Percentiles rank a stretch among this genome's conserved stretches.
Evolutionary conservation across 352 stramenopile genomes (phyloP).

Genomic region (Peronospora belbahrii): DNA sequence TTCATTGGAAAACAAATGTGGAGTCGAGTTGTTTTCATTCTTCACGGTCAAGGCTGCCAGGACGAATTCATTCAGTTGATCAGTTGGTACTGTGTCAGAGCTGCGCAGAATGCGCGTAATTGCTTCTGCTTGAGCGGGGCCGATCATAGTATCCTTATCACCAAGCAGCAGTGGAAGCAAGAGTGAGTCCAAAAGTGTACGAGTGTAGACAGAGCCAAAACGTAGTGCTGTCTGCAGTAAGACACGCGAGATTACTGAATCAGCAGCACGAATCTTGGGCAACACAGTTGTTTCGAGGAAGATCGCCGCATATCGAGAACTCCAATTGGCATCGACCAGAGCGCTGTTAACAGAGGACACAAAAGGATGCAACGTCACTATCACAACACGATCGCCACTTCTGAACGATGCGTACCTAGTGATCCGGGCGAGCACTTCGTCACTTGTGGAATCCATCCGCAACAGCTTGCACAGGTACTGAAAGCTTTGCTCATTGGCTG

Average conservation of each 20-base stretch:
- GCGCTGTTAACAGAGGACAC: constrained; percentile 17
- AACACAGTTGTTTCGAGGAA: constrained; percentile 52
- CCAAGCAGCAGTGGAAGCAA: constrained; percentile 44
- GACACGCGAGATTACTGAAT: constrained; percentile 68
- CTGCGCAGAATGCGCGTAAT: constrained; percentile 54
- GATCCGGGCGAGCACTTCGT: constrained; percentile 56
- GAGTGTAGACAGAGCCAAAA: constrained; percentile 41
- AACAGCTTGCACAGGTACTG: constrained; percentile 35
- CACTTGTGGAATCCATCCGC: constrained; percentile 37
- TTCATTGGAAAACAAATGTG: constrained; percentile 53
- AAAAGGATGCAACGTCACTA: not conserved
- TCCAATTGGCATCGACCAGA: constrained; percentile 61
- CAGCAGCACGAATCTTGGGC: constrained; percentile 43
- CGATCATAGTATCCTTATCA: constrained; percentile 16
- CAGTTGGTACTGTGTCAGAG: constrained; percentile 31
- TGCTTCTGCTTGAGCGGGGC: constrained; percentile 53
- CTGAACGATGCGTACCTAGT: constrained; percentile 25
- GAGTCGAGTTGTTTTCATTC: not conserved
- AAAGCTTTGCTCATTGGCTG: constrained; percentile 49
- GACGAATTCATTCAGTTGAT: constrained; percentile 49
- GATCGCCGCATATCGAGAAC: constrained; percentile 52
- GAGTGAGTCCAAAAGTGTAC: constrained; percentile 40
- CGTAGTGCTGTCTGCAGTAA: constrained; percentile 51
- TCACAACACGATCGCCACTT: not conserved
- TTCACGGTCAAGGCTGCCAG: not conserved